A percentile compares a stretch with the other conserved stretches of the same genome.
phyloP scores from a whole-genome alignment of 352 stramenopile genomes.

The Peronosclerospora sorghi region DNA sequence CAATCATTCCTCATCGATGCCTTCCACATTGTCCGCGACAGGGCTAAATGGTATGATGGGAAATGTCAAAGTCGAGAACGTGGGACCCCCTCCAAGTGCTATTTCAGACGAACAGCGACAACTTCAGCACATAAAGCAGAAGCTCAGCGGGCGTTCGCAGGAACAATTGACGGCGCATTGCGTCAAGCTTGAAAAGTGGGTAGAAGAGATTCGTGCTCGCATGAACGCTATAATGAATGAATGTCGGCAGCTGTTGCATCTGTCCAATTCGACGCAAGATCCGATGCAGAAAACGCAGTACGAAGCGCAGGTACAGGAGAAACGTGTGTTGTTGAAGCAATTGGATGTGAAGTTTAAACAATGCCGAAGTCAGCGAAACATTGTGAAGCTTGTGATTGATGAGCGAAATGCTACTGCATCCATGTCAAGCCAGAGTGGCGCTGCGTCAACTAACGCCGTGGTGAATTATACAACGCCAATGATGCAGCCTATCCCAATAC shows the following conservation, averaged over 20 bases:
- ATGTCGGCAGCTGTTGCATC: constrained; percentile 63
- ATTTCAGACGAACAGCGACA: constrained; percentile 62
- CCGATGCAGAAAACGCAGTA: constrained; percentile 43
- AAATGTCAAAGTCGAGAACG: constrained; percentile 12
- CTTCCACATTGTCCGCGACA: constrained; percentile 4
- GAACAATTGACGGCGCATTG: constrained; percentile 72
- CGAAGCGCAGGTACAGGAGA: constrained; percentile 61
- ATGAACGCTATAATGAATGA: constrained; percentile 81
- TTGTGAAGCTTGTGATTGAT: constrained; percentile 77
- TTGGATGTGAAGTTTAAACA: constrained; percentile 73
- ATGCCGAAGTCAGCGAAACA: constrained; percentile 63
- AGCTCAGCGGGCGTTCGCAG: constrained; percentile 48
- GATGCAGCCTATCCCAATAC: constrained; percentile 43
- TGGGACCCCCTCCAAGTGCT: constrained; percentile 28
- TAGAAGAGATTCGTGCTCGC: constrained; percentile 63
- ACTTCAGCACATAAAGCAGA: constrained; percentile 60
- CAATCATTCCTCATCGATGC: constrained; percentile 5
- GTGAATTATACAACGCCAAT: constrained; percentile 5
- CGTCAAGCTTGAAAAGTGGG: constrained; percentile 73
- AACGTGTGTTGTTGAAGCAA: constrained; percentile 57
- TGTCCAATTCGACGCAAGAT: constrained; percentile 66
- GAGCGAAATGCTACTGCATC: constrained; percentile 18
- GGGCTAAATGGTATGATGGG: constrained; percentile 7
- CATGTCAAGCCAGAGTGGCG: constrained; percentile 7
- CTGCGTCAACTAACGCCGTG: background rate